phyloP scores from a whole-genome alignment of 208 protist species.

The Acanthamoeba castellanii region DNA sequence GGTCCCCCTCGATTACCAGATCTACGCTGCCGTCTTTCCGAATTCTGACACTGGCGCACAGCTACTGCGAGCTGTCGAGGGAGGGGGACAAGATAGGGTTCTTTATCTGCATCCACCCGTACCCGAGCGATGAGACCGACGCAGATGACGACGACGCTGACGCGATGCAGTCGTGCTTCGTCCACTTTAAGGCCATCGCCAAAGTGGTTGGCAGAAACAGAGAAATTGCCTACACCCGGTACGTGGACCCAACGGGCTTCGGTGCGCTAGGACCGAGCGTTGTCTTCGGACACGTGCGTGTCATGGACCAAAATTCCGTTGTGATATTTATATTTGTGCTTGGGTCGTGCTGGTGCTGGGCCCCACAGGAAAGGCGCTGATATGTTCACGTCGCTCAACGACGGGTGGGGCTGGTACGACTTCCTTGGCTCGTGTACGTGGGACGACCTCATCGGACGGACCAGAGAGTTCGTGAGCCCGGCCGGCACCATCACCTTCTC shows the following conservation, averaged over 20 bases:
- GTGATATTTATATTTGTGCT: neutral
- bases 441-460: neutral
- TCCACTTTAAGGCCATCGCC: neutral
- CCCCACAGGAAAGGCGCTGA: neutral
- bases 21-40: neutral
- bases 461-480: neutral
- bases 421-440: conserved; percentile 4
- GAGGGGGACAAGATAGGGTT: conserved; percentile 31
- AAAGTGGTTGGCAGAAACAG: neutral
- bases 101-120: conserved; percentile 15
- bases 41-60: neutral
- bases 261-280: neutral
- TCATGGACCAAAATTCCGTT: neutral
- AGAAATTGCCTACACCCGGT: neutral
- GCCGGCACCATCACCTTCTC: neutral
- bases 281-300: neutral
- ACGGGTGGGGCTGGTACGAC: conserved; percentile 37
- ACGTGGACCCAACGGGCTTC: neutral
- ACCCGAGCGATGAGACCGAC: neutral
- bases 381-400: neutral
- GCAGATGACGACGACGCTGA: neutral
- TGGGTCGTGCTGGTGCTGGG: neutral
- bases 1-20: neutral
- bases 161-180: neutral
- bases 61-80: conserved; percentile 12